Conservation (phyloP, 2,329 filamentous ascomycete species). For the Diplodia seriata region DNA sequence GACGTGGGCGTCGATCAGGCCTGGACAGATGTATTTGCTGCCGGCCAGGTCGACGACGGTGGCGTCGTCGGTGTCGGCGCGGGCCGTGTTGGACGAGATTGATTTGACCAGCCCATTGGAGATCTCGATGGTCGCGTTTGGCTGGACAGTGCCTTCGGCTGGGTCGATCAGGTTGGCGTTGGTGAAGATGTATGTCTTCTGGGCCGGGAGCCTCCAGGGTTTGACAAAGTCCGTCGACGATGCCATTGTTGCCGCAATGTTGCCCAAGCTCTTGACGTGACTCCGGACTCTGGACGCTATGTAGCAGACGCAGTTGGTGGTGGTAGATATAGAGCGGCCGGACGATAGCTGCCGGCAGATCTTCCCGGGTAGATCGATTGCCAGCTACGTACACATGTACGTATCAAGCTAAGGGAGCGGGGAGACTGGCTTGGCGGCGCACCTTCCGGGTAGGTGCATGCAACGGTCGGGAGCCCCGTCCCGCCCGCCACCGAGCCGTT, state of each 20-base stretch:
- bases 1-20: conserved; percentile 57
- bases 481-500: conserved; percentile 7
- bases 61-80: conserved; percentile 32
- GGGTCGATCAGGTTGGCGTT: conserved; percentile 57
- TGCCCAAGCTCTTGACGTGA: conserved; percentile 1
- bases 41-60: conserved; percentile 51
- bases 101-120: conserved; percentile 32
- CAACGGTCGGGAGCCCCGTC: conserved; percentile 1
- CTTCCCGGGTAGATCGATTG: neutral
- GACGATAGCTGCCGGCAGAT: neutral
- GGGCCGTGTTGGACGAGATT: conserved; percentile 7
- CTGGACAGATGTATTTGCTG: conserved; percentile 57
- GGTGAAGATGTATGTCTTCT: conserved; percentile 45
- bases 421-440: conserved; percentile 2
- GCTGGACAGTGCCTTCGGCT: conserved; percentile 40
- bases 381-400: no score
- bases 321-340: neutral
- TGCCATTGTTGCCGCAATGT: neutral
- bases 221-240: conserved; percentile 9
- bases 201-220: conserved; percentile 40
- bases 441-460: neutral
- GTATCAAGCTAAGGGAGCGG: neutral
- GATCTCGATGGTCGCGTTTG: conserved; percentile 34
- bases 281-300: no score
- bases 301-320: neutral